Percentiles rank a stretch among this genome's conserved stretches.
phyloP scores from a whole-genome alignment of 805 yeast genomes.

The Ogataea wickerhamii region DNA sequence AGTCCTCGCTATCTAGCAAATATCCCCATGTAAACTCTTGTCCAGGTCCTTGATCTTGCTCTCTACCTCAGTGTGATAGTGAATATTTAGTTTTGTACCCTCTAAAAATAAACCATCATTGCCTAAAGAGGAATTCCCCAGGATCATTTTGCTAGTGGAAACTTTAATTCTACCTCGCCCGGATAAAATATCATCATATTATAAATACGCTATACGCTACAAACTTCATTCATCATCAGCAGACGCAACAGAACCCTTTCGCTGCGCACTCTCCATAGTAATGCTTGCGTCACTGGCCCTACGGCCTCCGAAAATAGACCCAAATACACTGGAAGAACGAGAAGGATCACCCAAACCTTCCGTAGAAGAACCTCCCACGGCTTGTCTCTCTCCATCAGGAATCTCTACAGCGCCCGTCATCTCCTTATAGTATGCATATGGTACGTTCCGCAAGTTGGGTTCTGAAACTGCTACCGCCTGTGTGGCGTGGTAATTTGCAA shows the following conservation, averaged over 20 bases:
- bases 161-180: too few relatives aligned
- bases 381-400: neutral
- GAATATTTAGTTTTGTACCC: too few relatives aligned
- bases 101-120: too few relatives aligned
- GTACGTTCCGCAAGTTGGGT: slow-evolving; percentile 32
- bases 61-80: too few relatives aligned
- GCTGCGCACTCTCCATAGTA: slow-evolving; percentile 1
- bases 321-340: neutral
- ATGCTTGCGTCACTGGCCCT: slow-evolving; percentile 1
- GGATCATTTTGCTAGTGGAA: too few relatives aligned
- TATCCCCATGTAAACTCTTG: too few relatives aligned
- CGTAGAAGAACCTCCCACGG: neutral
- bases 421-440: slow-evolving; percentile 25
- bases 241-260: slow-evolving; percentile 15
- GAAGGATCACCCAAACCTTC: neutral
- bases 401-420: slow-evolving; percentile 5
- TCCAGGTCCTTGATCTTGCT: too few relatives aligned
- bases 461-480: slow-evolving; percentile 12
- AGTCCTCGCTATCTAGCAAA: too few relatives aligned
- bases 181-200: too few relatives aligned
- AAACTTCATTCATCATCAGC: slow-evolving; percentile 4
- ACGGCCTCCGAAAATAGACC: slow-evolving; percentile 2
- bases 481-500: slow-evolving; percentile 5
- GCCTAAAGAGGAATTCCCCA: too few relatives aligned
- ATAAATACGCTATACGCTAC: too few relatives aligned